These are phyloP conservation scores for Ehretia macrophylla DNA, from an alignment of 257 asterid genomes.

Conservation along the genomic window DNA sequence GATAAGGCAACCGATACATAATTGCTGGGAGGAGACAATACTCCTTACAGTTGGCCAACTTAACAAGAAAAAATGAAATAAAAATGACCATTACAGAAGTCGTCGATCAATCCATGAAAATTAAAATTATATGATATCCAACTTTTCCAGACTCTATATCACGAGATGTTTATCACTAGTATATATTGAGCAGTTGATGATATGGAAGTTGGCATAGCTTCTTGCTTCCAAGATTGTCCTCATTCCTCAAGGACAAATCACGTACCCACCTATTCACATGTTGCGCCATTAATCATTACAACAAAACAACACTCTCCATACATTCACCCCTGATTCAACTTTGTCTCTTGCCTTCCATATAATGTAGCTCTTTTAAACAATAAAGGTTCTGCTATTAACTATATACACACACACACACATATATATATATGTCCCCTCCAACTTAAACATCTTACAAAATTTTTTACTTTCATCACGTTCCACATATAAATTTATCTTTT, in stretches of 20 bases:
- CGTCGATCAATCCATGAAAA: slow-evolving; percentile 1
- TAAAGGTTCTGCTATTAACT: neutral
- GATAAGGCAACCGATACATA: too few relatives aligned
- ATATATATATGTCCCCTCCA: neutral
- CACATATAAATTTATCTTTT: neutral
- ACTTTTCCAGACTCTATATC: slow-evolving; percentile 29
- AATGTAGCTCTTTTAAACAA: neutral
- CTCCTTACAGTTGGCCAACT: too few relatives aligned
- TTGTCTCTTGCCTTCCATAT: slow-evolving; percentile 20
- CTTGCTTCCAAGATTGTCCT: slow-evolving; percentile 40
- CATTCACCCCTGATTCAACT: slow-evolving; percentile 18
- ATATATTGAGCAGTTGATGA: slow-evolving; percentile 10
- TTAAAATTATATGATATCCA: slow-evolving; percentile 18
- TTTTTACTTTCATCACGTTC: neutral
- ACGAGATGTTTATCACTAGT: slow-evolving; percentile 43
- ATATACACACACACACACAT: too few relatives aligned
- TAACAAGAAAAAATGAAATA: slow-evolving; percentile 15
- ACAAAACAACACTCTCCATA: slow-evolving; percentile 42
- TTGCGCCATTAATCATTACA: slow-evolving; percentile 60
- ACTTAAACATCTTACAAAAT: neutral
- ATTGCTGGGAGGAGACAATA: too few relatives aligned
- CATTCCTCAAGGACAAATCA: slow-evolving; percentile 48
- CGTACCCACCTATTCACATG: slow-evolving; percentile 75
- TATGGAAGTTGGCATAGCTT: slow-evolving; percentile 26
- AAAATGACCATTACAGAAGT: slow-evolving; percentile 15